Evolutionary conservation across 202 grass and related monocot species (phyloP).

Genomic region (Panicum hallii): DNA sequence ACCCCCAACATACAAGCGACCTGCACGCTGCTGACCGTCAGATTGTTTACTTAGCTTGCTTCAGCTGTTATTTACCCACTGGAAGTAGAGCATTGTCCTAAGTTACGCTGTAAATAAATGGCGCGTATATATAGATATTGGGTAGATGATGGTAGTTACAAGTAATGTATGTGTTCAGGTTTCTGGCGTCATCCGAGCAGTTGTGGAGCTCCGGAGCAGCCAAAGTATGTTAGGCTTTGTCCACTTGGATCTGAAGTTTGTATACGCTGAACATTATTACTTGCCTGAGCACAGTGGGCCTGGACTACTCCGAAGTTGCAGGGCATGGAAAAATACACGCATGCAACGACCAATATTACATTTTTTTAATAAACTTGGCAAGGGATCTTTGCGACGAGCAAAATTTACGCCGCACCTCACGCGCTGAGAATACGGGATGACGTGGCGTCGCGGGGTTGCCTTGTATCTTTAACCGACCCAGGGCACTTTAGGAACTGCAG

Average conservation of each 20-base stretch:
- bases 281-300: not conserved
- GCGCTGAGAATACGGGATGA: not conserved
- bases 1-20: constrained; percentile 76
- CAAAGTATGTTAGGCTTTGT: not conserved
- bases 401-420: not conserved
- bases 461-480: not conserved
- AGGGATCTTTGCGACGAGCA: not conserved
- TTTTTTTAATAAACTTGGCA: no score
- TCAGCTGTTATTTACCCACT: not conserved
- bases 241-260: constrained; percentile 13
- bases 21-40: constrained; percentile 57
- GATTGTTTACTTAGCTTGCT: not conserved
- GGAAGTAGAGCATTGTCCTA: constrained; percentile 4
- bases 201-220: constrained; percentile 7
- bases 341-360: no score
- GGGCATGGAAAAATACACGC: no score
- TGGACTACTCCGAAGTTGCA: no score
- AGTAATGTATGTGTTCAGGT: not conserved
- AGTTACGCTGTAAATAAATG: constrained; percentile 42
- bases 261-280: constrained; percentile 22
- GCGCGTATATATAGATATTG: constrained; percentile 24
- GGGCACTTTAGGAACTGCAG: not conserved
- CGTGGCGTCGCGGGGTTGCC: not conserved
- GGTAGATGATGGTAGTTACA: constrained; percentile 8
- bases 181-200: not conserved